Conservation (phyloP, 1,139 yeast species). For the Kodamaea plutei region DNA sequence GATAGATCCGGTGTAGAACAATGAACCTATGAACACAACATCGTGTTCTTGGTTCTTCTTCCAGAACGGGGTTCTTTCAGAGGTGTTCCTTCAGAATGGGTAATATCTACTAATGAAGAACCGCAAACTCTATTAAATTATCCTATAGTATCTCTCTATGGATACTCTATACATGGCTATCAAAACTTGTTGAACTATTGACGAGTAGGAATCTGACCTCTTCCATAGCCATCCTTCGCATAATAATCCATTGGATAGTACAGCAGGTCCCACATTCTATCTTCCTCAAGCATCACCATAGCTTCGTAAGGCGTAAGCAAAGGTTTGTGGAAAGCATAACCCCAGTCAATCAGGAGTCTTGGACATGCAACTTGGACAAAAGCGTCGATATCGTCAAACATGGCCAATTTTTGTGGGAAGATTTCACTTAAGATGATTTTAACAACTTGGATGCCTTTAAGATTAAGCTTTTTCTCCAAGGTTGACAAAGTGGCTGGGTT, state of each 20-base stretch:
- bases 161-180: too few species aligned
- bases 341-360: conserved; percentile 95
- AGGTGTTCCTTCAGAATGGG: too few species aligned
- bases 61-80: too few species aligned
- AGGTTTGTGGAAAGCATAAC: conserved; percentile 93
- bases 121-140: too few species aligned
- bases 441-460: conserved; percentile 63
- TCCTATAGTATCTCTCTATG: too few species aligned
- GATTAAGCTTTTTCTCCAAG: conserved; percentile 50
- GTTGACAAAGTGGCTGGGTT: conserved; percentile 69
- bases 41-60: too few species aligned
- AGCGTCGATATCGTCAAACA: conserved; percentile 91
- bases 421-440: conserved; percentile 87
- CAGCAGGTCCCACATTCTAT: conserved; percentile 61
- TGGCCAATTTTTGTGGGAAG: conserved; percentile 88
- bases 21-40: too few species aligned
- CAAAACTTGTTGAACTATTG: too few species aligned
- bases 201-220: conserved; percentile 76
- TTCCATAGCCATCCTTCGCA: conserved; percentile 85
- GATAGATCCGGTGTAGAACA: too few species aligned
- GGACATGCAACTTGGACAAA: conserved; percentile 99
- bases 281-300: conserved; percentile 79
- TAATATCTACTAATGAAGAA: too few species aligned
- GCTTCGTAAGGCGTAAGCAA: conserved; percentile 94
- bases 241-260: conserved; percentile 97